Conservation (phyloP, 2,329 filamentous ascomycete species). For the Mollisiaceae sp. region DNA sequence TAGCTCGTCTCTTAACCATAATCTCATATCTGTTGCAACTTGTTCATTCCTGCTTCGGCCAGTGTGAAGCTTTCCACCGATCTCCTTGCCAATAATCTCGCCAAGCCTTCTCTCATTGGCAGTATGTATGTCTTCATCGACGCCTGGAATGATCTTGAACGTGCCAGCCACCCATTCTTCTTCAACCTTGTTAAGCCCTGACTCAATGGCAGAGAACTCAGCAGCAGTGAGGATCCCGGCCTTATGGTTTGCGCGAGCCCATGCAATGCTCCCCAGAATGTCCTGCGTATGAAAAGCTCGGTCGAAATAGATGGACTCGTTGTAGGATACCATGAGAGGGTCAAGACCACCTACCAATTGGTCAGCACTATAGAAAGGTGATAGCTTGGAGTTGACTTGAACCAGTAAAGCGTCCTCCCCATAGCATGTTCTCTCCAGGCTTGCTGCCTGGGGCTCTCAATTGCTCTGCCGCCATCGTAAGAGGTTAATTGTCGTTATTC, state of each 20-base stretch:
- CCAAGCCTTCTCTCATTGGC: constrained; percentile 75
- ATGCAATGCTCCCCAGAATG: constrained; percentile 80
- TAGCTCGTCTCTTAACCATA: constrained; percentile 83
- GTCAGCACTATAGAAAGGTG: constrained; percentile 17
- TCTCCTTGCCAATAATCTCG: constrained; percentile 85
- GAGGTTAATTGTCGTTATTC: constrained; percentile 18
- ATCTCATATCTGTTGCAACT: constrained; percentile 85
- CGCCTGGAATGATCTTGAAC: constrained; percentile 57
- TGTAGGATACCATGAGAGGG: constrained; percentile 86
- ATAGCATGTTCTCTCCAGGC: constrained; percentile 54
- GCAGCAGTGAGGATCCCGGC: constrained; percentile 72
- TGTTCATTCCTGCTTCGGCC: constrained; percentile 89
- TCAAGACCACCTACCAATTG: constrained; percentile 71
- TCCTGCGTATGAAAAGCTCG: constrained; percentile 79
- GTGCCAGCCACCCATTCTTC: constrained; percentile 57
- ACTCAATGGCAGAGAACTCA: constrained; percentile 77
- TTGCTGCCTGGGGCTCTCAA: constrained; percentile 38
- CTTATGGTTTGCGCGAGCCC: constrained; percentile 79
- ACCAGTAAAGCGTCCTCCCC: constrained; percentile 67
- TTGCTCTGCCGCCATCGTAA: constrained; percentile 37
- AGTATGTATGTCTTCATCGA: constrained; percentile 68
- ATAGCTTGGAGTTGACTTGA: constrained; percentile 26
- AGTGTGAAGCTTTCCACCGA: constrained; percentile 88
- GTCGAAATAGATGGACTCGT: constrained; percentile 81
- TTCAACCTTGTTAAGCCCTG: constrained; percentile 65